These are phyloP conservation scores for Fusarium sp. DNA, from an alignment of 2,329 filamentous ascomycete genomes.

Conservation along the genomic window DNA sequence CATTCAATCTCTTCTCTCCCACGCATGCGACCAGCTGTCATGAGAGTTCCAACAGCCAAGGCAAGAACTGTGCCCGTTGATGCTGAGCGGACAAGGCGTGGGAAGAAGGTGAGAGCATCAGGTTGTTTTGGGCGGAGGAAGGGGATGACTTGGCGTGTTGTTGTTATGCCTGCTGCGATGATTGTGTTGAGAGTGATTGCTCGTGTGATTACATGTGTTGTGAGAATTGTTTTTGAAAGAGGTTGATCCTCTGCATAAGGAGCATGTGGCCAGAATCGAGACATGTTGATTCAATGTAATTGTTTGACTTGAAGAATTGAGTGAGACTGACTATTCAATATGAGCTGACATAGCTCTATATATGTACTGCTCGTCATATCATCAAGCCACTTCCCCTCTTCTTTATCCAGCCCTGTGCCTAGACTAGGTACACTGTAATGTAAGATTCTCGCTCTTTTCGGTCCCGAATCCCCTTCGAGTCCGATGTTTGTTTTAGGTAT, in stretches of 20 bases:
- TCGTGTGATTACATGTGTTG: conserved; percentile 68
- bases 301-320: not conserved
- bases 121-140: conserved; percentile 45
- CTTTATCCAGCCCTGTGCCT: conserved; percentile 11
- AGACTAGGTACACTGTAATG: not conserved
- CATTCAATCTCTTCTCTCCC: conserved; percentile 70
- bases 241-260: conserved; percentile 73
- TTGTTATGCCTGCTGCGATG: conserved; percentile 56
- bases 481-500: conserved; percentile 18
- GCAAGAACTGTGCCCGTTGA: conserved; percentile 60
- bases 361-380: conserved; percentile 26
- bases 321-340: not conserved
- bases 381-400: conserved; percentile 28
- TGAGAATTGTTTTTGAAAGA: conserved; percentile 64
- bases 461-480: not conserved
- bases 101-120: conserved; percentile 46
- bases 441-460: conserved; percentile 14
- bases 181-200: conserved; percentile 64
- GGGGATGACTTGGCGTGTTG: conserved; percentile 48
- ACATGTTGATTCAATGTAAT: conserved; percentile 56
- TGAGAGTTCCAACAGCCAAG: conserved; percentile 56
- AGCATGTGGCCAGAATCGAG: conserved; percentile 65
- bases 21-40: conserved; percentile 62
- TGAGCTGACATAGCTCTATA: conserved; percentile 3
- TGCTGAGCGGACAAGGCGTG: conserved; percentile 57